Evolutionary conservation across 768 basidiomycete species (phyloP).

Genomic region (Mycena polygramma): DNA sequence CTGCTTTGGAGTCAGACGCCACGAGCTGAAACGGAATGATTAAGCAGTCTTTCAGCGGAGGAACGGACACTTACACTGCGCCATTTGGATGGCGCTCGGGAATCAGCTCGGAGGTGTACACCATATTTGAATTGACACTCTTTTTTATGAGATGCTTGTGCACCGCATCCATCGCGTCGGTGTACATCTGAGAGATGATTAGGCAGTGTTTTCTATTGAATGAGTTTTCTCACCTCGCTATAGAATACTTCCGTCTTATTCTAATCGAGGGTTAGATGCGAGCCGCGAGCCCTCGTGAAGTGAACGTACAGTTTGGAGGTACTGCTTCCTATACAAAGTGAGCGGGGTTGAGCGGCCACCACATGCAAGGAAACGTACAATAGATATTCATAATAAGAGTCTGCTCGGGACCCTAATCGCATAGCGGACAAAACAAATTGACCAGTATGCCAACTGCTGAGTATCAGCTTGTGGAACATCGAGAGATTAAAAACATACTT

Average conservation of each 20-base stretch:
- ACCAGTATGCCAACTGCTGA: conserved; percentile 51
- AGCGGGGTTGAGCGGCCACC: not conserved
- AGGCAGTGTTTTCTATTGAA: not conserved
- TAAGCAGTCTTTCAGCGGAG: not conserved
- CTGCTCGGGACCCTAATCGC: conserved; percentile 91
- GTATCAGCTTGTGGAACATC: not conserved
- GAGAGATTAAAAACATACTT: conserved; percentile 60
- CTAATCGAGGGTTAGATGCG: conserved; percentile 48
- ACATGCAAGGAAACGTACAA: conserved; percentile 60
- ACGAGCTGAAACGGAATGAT: conserved; percentile 58
- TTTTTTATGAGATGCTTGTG: conserved; percentile 79
- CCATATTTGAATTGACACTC: conserved; percentile 68
- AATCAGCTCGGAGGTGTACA: conserved; percentile 87
- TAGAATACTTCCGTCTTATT: conserved; percentile 84
- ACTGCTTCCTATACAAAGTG: conserved; percentile 72
- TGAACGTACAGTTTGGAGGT: conserved; percentile 77
- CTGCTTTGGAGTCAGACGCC: conserved; percentile 88
- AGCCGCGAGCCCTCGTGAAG: not conserved
- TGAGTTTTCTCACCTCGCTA: conserved; percentile 63
- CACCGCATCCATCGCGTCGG: conserved; percentile 85
- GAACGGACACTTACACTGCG: conserved; percentile 49
- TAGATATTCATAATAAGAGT: conserved; percentile 95
- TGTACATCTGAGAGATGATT: conserved; percentile 80
- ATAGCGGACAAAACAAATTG: conserved; percentile 75
- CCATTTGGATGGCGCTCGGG: conserved; percentile 63